Percentiles rank a stretch among this genome's conserved stretches.
phyloP scores from a whole-genome alignment of 2,329 filamentous ascomycete genomes.

The Hypoxylon sp. region DNA sequence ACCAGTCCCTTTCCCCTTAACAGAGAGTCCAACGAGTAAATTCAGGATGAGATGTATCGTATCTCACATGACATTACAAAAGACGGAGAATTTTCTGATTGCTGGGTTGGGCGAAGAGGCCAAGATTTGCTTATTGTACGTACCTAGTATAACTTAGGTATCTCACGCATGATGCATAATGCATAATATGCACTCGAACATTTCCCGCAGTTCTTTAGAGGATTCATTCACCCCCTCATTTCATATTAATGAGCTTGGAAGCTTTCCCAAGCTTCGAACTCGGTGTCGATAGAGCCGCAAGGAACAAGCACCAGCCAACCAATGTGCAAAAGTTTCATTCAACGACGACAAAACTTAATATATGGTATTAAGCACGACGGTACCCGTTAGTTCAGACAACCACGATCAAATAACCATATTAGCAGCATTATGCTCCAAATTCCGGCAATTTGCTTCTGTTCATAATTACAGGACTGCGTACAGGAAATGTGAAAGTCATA shows the following conservation, averaged over 20 bases:
- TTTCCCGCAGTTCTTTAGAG: constrained; percentile 16
- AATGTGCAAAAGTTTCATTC: constrained; percentile 8
- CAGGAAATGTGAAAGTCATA: constrained; percentile 15
- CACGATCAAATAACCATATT: constrained; percentile 5
- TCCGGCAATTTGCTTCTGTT: constrained; percentile 18
- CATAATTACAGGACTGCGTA: constrained; percentile 6
- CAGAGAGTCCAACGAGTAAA: not conserved
- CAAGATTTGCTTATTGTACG: constrained; percentile 1
- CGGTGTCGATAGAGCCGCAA: constrained; percentile 19
- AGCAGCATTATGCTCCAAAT: not conserved
- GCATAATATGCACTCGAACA: constrained; percentile 28
- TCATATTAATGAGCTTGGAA: constrained; percentile 9
- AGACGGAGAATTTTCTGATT: constrained; percentile 19
- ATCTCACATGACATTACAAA: constrained; percentile 30
- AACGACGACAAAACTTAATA: constrained; percentile 30
- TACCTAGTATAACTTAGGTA: not conserved
- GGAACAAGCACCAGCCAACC: constrained; percentile 14
- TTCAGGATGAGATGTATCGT: not conserved
- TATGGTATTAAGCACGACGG: constrained; percentile 30
- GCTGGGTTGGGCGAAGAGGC: constrained; percentile 25
- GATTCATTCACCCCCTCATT: constrained; percentile 29
- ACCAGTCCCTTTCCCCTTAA: constrained; percentile 15
- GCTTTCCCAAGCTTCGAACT: constrained; percentile 8
- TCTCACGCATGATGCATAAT: constrained; percentile 35
- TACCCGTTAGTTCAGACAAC: constrained; percentile 25